Percentiles rank a stretch among this genome's conserved stretches.
Conservation (phyloP, 768 basidiomycete species). For the Trametes gibbosa region DNA sequence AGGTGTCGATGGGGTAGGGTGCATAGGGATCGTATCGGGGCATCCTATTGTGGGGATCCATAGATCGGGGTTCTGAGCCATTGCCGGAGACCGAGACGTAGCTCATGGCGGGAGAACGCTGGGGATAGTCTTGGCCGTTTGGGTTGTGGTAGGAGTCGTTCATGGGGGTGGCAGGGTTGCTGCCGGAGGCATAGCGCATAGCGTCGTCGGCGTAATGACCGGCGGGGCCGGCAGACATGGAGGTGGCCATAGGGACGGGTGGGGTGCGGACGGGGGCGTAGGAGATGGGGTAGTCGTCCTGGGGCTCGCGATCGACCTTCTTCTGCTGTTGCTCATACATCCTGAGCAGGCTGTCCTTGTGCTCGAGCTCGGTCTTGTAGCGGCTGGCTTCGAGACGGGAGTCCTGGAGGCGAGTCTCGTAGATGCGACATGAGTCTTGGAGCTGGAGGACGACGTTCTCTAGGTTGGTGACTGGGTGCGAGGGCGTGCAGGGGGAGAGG, state of each 20-base stretch:
- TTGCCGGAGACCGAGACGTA: slow-evolving; percentile 28
- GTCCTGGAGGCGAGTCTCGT: slow-evolving; percentile 57
- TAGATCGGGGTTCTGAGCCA: slow-evolving; percentile 30
- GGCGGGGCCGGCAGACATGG: slow-evolving; percentile 27
- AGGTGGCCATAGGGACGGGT: slow-evolving; percentile 22
- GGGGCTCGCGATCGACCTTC: slow-evolving; percentile 41
- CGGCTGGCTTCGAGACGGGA: slow-evolving; percentile 65
- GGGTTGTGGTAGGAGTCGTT: slow-evolving; percentile 45
- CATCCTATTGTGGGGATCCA: slow-evolving; percentile 39
- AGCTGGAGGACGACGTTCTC: slow-evolving; percentile 83
- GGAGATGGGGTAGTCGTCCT: slow-evolving; percentile 21
- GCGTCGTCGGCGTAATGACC: slow-evolving; percentile 41
- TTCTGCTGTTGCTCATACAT: slow-evolving; percentile 54
- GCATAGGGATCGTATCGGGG: slow-evolving; percentile 48
- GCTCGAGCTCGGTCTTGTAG: slow-evolving; percentile 60
- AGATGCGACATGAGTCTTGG: slow-evolving; percentile 75
- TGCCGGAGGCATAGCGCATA: slow-evolving; percentile 48
- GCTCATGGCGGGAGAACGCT: slow-evolving; percentile 48
- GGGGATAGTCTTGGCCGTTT: slow-evolving; percentile 38
- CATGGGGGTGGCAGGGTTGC: slow-evolving; percentile 43
- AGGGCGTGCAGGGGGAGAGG: neutral
- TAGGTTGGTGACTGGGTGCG: slow-evolving; percentile 60
- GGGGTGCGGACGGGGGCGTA: slow-evolving; percentile 31
- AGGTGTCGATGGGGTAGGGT: slow-evolving; percentile 36
- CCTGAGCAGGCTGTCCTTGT: slow-evolving; percentile 74